Evolutionary conservation across 192 early-diverging fungal species (phyloP), one percentile per base, ranked within the genome.

Genomic region (Coemansia sp.): DNA sequence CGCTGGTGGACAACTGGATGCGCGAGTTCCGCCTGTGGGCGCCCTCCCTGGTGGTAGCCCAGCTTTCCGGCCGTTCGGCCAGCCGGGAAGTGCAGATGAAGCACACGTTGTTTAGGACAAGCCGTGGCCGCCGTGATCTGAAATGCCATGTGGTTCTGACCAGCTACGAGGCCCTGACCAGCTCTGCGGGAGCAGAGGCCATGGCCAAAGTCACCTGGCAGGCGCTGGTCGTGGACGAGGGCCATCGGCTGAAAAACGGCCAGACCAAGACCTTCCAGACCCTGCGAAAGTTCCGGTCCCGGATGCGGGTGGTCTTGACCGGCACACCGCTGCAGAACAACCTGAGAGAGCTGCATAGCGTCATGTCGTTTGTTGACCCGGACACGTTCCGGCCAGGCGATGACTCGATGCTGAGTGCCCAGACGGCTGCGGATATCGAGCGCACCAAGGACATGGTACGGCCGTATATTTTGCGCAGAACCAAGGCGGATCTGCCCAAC

Each of bases 321-420:
- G 97, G 97, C 16, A 99, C 97, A 6, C 96, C 95, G 16, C 78
- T 99, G 44, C 94, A 97, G 68, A 99, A 99, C 78, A 86, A 83
- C 38, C 79, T 97, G 30, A 84, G 90, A 56, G 97, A 99, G 66
- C 72, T 98, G 16, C 79, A 90, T 12, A 81, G 87, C 2, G 61
- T 99, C 0, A 76, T 95, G 41, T 82, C 90, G 42, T 99, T 97
- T 65, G 63, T 99, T 46, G 94, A 90, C 79, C 93, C 94, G 1
- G 82, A 87, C 33, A 82, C 81, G 21, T 57, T 84, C 20, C 80
- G 88, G 15, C 78, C 88, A 23, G 81, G 84, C 50, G 65, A 97
- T 15, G 79, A 84, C n/a, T 73, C 65, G 41, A 26, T 36, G 47
- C 52, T 51, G 26, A 28, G 19, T 0, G 54, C 40, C 15, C 36